Evolutionary conservation across 139 green algal species (phyloP), one percentile per base, ranked within the genome.

Genomic region (Tetraselmis striata): DNA sequence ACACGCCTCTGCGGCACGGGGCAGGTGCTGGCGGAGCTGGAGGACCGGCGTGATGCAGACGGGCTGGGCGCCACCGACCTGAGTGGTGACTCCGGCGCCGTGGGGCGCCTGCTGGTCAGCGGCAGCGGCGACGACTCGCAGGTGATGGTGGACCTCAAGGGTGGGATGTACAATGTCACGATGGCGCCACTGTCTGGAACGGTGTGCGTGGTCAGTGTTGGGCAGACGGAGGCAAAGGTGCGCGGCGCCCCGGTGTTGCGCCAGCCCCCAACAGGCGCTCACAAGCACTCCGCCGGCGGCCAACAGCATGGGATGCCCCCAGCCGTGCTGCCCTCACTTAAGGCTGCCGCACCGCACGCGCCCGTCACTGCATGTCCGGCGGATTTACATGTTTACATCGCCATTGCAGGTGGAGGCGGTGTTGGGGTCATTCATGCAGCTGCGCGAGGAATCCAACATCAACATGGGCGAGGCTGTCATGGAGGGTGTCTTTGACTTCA

Each of bases 131-230:
- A 75, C 26, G 30, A 28, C 25, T 5, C 75, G 29, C 27, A 59
- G 30, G 31, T 85, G 31, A 77, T 84, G 80, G 18, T 92, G 18
- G 90, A 93, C 84, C 83, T 93, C 28, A 93, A 93, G 84, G 90
- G 90, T 2, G 84, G 90, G 11, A 25, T 91, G 26, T 93, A 91
- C 81, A 80, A 85, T 32, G 87, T 83, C 1, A 81, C 59, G 26
- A 85, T 92, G 31, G 77, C 90, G 80, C 87, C 87, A 45, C 81
- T 93, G 76, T 84, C 86, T 1, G 88, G 82, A 11, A 92, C 88
- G 5, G 89, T 85, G 0, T 59, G 90, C 59, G 81, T 93, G 27
- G 30, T 91, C 29, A 89, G 90, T 79, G 85, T 93, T 0, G 86
- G 85, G 1, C 75, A 78, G 24, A 84, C 77, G 28, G 86, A 88